Conservation (phyloP, 164 flowering plant genomes). For the Umbellularia californica region DNA sequence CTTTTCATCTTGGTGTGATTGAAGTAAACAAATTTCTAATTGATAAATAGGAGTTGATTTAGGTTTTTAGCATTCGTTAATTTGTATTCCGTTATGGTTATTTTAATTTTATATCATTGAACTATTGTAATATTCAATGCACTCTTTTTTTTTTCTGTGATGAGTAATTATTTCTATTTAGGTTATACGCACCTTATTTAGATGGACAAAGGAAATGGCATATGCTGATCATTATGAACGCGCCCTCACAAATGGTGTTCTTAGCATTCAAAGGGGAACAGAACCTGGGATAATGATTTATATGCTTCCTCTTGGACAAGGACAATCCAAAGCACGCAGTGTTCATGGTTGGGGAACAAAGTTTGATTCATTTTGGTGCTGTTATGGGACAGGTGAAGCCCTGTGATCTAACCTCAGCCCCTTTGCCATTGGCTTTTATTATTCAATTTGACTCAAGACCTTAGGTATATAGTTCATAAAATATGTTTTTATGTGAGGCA, state of each 20-base stretch:
- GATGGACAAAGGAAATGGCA: constrained; percentile 84
- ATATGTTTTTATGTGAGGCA: no score
- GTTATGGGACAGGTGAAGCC: constrained; percentile 86
- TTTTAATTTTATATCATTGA: no score
- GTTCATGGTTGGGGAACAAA: constrained; percentile 84
- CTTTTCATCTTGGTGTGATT: not conserved
- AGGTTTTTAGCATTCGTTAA: not conserved
- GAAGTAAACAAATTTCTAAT: not conserved
- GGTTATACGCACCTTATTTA: constrained; percentile 83
- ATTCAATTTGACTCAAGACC: not conserved
- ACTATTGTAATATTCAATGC: not conserved
- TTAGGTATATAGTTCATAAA: no score
- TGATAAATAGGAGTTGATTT: not conserved
- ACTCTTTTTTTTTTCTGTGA: not conserved
- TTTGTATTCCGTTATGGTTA: not conserved
- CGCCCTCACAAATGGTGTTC: constrained; percentile 85
- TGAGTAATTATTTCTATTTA: constrained; percentile 14
- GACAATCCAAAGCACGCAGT: constrained; percentile 62
- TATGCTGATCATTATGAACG: constrained; percentile 97
- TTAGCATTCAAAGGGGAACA: constrained; percentile 82
- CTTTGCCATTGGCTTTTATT: no score
- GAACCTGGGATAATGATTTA: constrained; percentile 94
- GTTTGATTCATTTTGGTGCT: constrained; percentile 80
- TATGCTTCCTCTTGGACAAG: constrained; percentile 83
- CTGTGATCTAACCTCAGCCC: not conserved